Base-by-base conservation (phyloP, 2,329 filamentous ascomycete species). In the Penicillium sp. region DNA sequence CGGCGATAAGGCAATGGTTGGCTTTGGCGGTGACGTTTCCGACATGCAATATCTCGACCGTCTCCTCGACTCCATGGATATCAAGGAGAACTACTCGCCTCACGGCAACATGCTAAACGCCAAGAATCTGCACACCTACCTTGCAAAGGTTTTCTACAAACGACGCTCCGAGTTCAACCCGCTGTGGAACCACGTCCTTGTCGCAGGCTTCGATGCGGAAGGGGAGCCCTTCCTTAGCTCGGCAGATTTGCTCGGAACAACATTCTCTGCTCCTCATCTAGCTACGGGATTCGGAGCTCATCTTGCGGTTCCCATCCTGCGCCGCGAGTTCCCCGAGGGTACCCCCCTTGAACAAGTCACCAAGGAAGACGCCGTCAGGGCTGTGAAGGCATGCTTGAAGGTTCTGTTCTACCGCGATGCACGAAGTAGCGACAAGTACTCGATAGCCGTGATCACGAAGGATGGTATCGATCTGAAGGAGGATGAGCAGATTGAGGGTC, bases 1-100 rank as follows among this genome's bases (percentile, higher is more conserved):
- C 77, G 90, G 91, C 77, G 82, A 87, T 63, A 85, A 87, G 62
- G 87, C 91, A 30, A 84, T 97, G 58, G 83, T 99, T 70, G 94
- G 94, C 69, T 96, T 97, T 78, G 91, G 91, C 74, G 94, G 94
- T 75, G 94, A 99, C 80, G 88, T 99, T 67, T 96, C 90, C 62
- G 94, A 99, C 81, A 97, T 99, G 94, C 94, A 99, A 81, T 95
- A 95, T 81, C 86, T 99, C 65, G 89, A 96, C 84, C 82, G 94
- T 67, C 86, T 96, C 70, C 88, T 99, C 66, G 88, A 84, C 70
- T 88, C 90, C 61, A 88, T 97, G 67, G 86, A 89, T 73, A 91
- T 95, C 75, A 84, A 88, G 74, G 92, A 97, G 81, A 88, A 91
- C 72, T 97, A 99, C 81, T 83, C 82, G 45, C 70, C 75, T 52